phyloP scores from a whole-genome alignment of 306 rosid genomes.

The Pyrus pyrifolia region DNA sequence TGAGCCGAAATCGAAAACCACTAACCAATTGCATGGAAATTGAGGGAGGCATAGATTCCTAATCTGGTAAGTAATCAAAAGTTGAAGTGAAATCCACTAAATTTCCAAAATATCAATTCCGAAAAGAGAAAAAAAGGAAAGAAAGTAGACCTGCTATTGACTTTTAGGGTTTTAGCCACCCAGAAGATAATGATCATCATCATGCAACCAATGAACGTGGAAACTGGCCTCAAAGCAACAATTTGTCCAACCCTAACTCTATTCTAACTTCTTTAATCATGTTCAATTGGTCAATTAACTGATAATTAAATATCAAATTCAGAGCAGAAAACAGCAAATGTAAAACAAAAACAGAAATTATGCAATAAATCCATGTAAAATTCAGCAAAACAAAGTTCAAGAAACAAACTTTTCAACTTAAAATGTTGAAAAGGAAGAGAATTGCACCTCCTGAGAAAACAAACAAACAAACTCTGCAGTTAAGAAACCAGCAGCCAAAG shows the following conservation, averaged over 20 bases:
- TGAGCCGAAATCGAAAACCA: not conserved
- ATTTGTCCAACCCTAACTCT: not conserved
- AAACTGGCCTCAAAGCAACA: conserved; percentile 2
- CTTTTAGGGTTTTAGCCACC: conserved; percentile 1
- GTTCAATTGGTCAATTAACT: conserved; percentile 5
- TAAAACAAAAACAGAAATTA: not conserved
- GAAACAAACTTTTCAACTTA: conserved; percentile 2
- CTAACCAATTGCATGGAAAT: not conserved
- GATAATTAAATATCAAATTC: not conserved
- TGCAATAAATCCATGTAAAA: conserved; percentile 17
- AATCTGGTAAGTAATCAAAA: not conserved
- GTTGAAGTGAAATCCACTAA: conserved; percentile 7
- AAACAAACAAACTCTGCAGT: conserved; percentile 10
- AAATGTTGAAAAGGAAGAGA: conserved; percentile 18
- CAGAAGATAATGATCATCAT: conserved; percentile 19
- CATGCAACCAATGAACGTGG: not conserved
- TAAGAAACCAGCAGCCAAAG: conserved; percentile 8
- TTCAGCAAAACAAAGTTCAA: conserved; percentile 13
- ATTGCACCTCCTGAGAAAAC: conserved; percentile 6
- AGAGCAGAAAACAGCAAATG: not conserved
- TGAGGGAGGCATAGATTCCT: conserved; percentile 16
- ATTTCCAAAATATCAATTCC: not conserved
- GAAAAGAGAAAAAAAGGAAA: conserved; percentile 1
- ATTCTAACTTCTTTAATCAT: not conserved
- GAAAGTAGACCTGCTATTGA: conserved; percentile 9